phyloP scores from a whole-genome alignment of 805 yeast genomes.

The Candida michaelii region DNA sequence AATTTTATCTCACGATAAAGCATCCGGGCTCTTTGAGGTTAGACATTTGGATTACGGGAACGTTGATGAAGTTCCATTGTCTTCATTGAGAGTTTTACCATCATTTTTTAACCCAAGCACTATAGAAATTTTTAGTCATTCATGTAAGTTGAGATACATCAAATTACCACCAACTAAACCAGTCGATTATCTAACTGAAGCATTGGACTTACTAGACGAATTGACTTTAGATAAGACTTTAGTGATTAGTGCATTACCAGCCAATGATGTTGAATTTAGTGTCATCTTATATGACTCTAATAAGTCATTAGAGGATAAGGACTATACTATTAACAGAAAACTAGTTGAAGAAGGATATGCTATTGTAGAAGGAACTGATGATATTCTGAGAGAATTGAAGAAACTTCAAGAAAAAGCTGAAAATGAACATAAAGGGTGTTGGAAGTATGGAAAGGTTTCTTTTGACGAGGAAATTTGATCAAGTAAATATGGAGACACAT shows the following conservation, averaged over 20 bases:
- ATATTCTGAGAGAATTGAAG: slow-evolving; percentile 35
- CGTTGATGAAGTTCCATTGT: slow-evolving; percentile 42
- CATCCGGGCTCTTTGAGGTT: slow-evolving; percentile 45
- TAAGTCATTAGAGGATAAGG: slow-evolving; percentile 51
- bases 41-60: slow-evolving; percentile 65
- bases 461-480: slow-evolving; percentile 59
- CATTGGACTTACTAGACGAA: slow-evolving; percentile 54
- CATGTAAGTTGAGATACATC: slow-evolving; percentile 53
- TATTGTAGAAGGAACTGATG: slow-evolving; percentile 39
- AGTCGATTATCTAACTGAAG: slow-evolving; percentile 54
- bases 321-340: slow-evolving; percentile 59
- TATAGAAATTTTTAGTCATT: slow-evolving; percentile 55
- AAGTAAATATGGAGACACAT: too few relatives aligned
- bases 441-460: slow-evolving; percentile 75
- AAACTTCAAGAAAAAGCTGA: slow-evolving; percentile 51
- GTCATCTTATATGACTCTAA: slow-evolving; percentile 58
- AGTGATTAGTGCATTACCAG: slow-evolving; percentile 52
- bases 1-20: slow-evolving; percentile 47
- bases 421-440: slow-evolving; percentile 56
- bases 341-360: slow-evolving; percentile 62
- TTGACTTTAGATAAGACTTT: slow-evolving; percentile 50
- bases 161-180: slow-evolving; percentile 58
- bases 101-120: slow-evolving; percentile 40
- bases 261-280: slow-evolving; percentile 45
- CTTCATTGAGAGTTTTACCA: slow-evolving; percentile 54